Conservation (phyloP, 495 filamentous ascomycete species). For the Xylaria telfairii region DNA sequence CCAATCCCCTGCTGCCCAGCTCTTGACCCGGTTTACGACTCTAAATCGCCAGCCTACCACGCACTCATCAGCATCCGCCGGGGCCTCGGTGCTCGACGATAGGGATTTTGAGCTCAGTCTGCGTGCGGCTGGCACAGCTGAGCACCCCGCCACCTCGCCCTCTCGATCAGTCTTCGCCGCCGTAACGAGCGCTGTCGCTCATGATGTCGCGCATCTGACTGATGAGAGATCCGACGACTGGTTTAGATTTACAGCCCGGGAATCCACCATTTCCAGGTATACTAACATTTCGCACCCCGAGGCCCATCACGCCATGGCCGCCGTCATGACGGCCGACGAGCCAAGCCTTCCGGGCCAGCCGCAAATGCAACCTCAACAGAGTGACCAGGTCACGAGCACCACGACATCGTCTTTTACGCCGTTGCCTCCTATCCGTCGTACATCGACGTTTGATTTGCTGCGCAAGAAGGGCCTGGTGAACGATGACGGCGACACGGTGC, state of each 20-base stretch:
- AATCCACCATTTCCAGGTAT: slow-evolving; percentile 22
- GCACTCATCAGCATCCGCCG: slow-evolving; percentile 30
- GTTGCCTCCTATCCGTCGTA: slow-evolving; percentile 59
- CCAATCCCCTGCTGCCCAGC: slow-evolving; percentile 22
- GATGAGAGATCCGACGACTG: slow-evolving; percentile 42
- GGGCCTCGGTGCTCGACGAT: slow-evolving; percentile 39
- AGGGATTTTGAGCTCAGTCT: slow-evolving; percentile 33
- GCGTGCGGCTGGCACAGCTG: slow-evolving; percentile 12
- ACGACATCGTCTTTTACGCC: slow-evolving; percentile 47
- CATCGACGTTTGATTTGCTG: slow-evolving; percentile 56
- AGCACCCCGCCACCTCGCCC: slow-evolving; percentile 24
- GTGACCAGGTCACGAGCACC: neutral
- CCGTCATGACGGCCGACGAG: slow-evolving; percentile 48
- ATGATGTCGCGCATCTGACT: slow-evolving; percentile 37
- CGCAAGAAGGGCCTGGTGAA: slow-evolving; percentile 33
- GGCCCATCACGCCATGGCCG: slow-evolving; percentile 29
- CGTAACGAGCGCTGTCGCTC: slow-evolving; percentile 29
- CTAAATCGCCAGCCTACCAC: slow-evolving; percentile 33
- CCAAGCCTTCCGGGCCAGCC: slow-evolving; percentile 33
- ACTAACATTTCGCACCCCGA: slow-evolving; percentile 26
- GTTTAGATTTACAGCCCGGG: slow-evolving; percentile 40
- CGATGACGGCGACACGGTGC: slow-evolving; percentile 33
- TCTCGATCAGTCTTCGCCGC: slow-evolving; percentile 29
- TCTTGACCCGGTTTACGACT: slow-evolving; percentile 27
- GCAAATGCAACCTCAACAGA: neutral